Conservation (phyloP, 2,329 filamentous ascomycete species). For the Monilinia polystroma region DNA sequence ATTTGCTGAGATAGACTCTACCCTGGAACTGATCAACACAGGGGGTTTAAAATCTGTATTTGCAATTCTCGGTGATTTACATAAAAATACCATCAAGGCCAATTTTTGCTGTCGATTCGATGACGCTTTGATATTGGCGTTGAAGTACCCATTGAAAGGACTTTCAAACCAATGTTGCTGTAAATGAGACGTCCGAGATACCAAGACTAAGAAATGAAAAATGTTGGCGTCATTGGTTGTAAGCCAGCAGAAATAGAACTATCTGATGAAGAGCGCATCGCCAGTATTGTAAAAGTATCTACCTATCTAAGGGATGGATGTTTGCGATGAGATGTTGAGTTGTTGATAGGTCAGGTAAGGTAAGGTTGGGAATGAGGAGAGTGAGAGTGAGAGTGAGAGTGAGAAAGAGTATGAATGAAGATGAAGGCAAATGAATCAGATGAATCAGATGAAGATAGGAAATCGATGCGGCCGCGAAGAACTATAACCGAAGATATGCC, state of each 20-base stretch:
- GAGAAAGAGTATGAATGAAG: not conserved
- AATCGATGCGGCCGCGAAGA: not conserved
- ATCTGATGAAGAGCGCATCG: too few relatives aligned
- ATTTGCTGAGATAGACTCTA: not conserved
- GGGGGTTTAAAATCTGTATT: slow-evolving; percentile 5
- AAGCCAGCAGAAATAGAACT: too few relatives aligned
- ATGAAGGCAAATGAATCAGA: too few relatives aligned
- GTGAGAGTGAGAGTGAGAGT: too few relatives aligned
- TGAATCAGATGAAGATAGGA: not conserved
- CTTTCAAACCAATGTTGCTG: too few relatives aligned
- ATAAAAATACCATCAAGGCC: not conserved
- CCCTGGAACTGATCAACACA: slow-evolving; percentile 13
- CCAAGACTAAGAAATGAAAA: not conserved
- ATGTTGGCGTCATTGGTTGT: too few relatives aligned
- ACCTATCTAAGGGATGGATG: too few relatives aligned
- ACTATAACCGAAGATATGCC: slow-evolving; percentile 3
- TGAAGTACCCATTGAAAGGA: not conserved
- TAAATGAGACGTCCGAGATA: not conserved
- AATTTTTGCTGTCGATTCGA: not conserved
- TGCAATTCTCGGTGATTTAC: not conserved
- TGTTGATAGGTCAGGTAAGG: too few relatives aligned
- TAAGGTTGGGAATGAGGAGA: too few relatives aligned
- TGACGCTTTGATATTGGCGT: slow-evolving; percentile 7
- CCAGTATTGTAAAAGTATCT: too few relatives aligned
- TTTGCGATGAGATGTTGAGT: too few relatives aligned